Conservation (phyloP, 768 basidiomycete species). For the Phylloporus arenicola region DNA sequence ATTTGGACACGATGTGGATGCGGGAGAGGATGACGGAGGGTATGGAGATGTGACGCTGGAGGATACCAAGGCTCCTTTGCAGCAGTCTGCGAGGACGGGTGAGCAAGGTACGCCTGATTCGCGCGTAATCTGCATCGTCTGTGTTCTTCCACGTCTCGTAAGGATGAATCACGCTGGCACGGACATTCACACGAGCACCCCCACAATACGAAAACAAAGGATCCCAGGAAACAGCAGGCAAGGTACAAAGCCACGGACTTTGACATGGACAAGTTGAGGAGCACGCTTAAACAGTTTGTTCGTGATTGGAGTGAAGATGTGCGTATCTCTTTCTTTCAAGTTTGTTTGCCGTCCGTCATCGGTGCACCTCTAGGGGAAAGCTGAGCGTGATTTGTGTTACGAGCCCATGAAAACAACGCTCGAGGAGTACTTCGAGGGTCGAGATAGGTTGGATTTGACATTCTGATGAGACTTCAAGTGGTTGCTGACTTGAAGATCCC, state of each 20-base stretch:
- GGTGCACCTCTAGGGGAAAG: slow-evolving; percentile 48
- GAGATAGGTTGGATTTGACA: slow-evolving; percentile 39
- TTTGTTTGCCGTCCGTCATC: background rate
- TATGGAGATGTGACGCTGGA: slow-evolving; percentile 18
- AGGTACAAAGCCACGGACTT: slow-evolving; percentile 55
- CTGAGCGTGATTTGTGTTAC: slow-evolving; percentile 77
- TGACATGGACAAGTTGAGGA: slow-evolving; percentile 87
- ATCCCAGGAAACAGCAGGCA: slow-evolving; percentile 15
- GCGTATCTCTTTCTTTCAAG: slow-evolving; percentile 5
- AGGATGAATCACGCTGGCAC: slow-evolving; percentile 13
- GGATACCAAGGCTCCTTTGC: background rate
- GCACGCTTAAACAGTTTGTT: slow-evolving; percentile 89
- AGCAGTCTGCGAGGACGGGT: background rate
- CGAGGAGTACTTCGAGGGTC: slow-evolving; percentile 49
- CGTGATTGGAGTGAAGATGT: slow-evolving; percentile 91
- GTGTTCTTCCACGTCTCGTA: slow-evolving; percentile 5
- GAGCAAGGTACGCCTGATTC: slow-evolving; percentile 17
- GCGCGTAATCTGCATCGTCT: slow-evolving; percentile 19
- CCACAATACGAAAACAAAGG: slow-evolving; percentile 10
- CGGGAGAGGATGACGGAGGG: slow-evolving; percentile 14
- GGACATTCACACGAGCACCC: slow-evolving; percentile 35
- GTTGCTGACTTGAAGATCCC: slow-evolving; percentile 2
- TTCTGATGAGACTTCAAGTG: background rate
- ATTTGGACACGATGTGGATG: slow-evolving; percentile 50
- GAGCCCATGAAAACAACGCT: slow-evolving; percentile 77